Base-by-base conservation (phyloP, 2,329 filamentous ascomycete species). In the Coniochaeta prunicola region DNA sequence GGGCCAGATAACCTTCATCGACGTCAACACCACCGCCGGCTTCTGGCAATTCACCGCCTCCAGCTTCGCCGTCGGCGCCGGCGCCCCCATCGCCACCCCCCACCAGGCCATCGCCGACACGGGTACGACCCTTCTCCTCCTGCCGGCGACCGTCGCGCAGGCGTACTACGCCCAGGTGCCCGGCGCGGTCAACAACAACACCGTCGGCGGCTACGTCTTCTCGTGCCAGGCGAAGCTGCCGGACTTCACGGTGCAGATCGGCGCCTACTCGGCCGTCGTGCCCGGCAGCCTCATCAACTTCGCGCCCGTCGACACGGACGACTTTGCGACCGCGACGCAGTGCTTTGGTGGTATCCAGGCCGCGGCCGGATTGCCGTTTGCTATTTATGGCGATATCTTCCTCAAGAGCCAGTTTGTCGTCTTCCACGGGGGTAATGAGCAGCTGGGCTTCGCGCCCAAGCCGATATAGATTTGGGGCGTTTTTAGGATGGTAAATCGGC, bases 351-450 rank as follows among this genome's bases (percentile, higher is more conserved):
- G 87, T 53, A 79, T 90, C 57, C 87, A 90, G 77, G 74, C 73
- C 63, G 77, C 81, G 65, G 67, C 71, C 1, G 81, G 79, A n/a
- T 72, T 87, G 53, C 79, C 78, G 6, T 77, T 87, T 68, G 80
- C 77, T 60, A 89, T 90, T 67, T 86, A 88, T 61, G 87, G 87
- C 12, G 86, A 89, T 64, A 77, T 87, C 63, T 88, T 89, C 75
- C 76, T 90, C 58, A 89, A 89, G 81, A 79, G 78, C 64, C 83
- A 87, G 68, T 89, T 86, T 65, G 84, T 84, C 34, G 80, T 90
- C 36, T 88, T 87, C 64, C 80, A 87, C 65, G 71, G 74, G 3
- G 71, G 75, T 3, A 74, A 75, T 7, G 69, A 70, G 55, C 69
- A 73, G 62, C 67, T 83, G 34, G 80, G 80, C 10, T 79, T 82